phyloP scores from a whole-genome alignment of 768 basidiomycete species.

The Inosperma sp. region DNA sequence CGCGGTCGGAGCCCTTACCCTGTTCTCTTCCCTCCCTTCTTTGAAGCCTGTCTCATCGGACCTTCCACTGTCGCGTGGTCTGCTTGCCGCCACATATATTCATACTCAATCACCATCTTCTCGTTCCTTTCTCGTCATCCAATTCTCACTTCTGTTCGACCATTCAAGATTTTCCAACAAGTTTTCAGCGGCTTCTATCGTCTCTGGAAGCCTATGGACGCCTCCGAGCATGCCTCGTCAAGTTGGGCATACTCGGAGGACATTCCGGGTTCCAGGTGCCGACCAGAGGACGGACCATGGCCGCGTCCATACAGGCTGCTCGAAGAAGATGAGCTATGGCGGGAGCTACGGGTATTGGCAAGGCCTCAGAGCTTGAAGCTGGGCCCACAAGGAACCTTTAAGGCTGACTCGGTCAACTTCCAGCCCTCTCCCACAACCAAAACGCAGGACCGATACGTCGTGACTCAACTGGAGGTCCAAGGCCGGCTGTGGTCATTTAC shows the following conservation, averaged over 20 bases:
- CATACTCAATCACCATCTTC: background rate
- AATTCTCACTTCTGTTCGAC: constrained; percentile 4
- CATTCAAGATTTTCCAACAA: constrained; percentile 15
- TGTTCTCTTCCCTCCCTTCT: background rate
- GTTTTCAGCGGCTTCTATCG: constrained; percentile 9
- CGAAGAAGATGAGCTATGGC: constrained; percentile 48
- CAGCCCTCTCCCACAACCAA: constrained; percentile 52
- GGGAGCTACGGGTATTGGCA: constrained; percentile 45
- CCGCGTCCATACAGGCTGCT: constrained; percentile 54
- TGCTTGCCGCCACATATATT: background rate
- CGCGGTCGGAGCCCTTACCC: background rate
- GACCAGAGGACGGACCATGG: constrained; percentile 63
- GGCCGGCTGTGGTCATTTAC: constrained; percentile 61
- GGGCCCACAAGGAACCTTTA: constrained; percentile 28
- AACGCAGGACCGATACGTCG: constrained; percentile 63
- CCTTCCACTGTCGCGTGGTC: constrained; percentile 9
- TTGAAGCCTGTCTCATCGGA: constrained; percentile 8
- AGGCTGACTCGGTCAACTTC: constrained; percentile 60
- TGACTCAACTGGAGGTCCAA: constrained; percentile 51
- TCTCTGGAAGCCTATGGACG: constrained; percentile 30
- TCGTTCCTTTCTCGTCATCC: constrained; percentile 8
- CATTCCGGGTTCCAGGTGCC: constrained; percentile 57
- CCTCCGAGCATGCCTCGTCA: constrained; percentile 34
- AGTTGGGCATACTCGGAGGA: constrained; percentile 54
- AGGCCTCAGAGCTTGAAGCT: constrained; percentile 46